Evolutionary conservation across 148 eudicot genomes (phyloP), one percentile per base, ranked within the genome.

Genomic region (Cornus florida): DNA sequence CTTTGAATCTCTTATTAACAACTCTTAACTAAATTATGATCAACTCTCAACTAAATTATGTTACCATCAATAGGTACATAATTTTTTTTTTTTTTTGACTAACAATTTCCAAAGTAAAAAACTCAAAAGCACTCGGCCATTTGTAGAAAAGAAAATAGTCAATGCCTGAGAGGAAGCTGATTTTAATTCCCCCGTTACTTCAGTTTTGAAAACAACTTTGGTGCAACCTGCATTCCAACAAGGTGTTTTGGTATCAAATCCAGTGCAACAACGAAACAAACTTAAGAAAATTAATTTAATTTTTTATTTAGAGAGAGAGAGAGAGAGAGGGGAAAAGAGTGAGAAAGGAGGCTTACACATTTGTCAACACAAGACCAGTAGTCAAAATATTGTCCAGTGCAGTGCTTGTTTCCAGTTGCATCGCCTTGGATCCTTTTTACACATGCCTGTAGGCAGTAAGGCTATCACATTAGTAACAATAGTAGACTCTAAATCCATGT

Each of bases 291-390:
- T 22, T 4, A 32, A 8, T 32, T 59, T n/a, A 28, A 28, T 28
- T 28, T 28, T 28, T 28, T 28, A 13, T 24, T 74, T 22, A 39
- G 1, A 62, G 12, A 19, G 9, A 62, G 70, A 41, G 9, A 24
- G 53, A 48, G 12, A 32, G 31, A 35, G 22, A 11, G 46, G 4
- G 46, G 3, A 13, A 67, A 67, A 12, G 2, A 69, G 31, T 32
- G 23, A 22, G 43, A 70, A 72, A 11, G 38, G 43, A 23, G 76
- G 5, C 82, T 80, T 56, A 74, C 82, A 74, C 78, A 74, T 80
- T 80, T 80, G 60, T 80, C 82, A 71, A 80, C 70, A 59, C 82
- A 80, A 14, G 67, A 56, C 82, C 82, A 80, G n/a, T 72, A 72
- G 10, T 79, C 82, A 66, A 79, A 79, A 41, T 72, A 72, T 28